Evolutionary conservation across 73 alveolate species (phyloP).

Genomic region (Paramecium bursaria): DNA sequence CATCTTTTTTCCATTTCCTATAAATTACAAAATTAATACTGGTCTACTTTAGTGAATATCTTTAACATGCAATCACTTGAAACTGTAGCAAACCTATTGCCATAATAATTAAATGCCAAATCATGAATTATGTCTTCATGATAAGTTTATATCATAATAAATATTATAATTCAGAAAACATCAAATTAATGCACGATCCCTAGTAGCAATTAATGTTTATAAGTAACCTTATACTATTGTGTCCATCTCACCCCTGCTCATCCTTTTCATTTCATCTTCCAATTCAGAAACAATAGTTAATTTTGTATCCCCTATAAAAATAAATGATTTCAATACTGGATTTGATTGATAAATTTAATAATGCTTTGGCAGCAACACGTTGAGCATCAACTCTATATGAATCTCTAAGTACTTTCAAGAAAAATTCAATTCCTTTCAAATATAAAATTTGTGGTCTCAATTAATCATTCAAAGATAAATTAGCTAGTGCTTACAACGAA

Average conservation of each 20-base stretch:
- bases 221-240: conserved; percentile 85
- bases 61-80: conserved; percentile 8
- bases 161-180: too few relatives aligned
- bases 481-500: conserved; percentile 78
- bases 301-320: conserved; percentile 77
- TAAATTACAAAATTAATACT: too few relatives aligned
- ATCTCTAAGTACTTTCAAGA: conserved; percentile 74
- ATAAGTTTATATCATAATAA: conserved; percentile 25
- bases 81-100: conserved; percentile 34
- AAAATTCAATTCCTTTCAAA: conserved; percentile 80
- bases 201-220: conserved; percentile 75
- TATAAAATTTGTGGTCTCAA: conserved; percentile 80
- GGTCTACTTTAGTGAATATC: neutral
- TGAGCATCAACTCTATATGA: conserved; percentile 76
- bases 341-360: conserved; percentile 79
- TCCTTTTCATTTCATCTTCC: conserved; percentile 80
- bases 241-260: conserved; percentile 83
- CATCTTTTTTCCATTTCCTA: neutral
- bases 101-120: conserved; percentile 8
- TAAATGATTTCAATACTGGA: conserved; percentile 3
- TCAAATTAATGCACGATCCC: too few relatives aligned
- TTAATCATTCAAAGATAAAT: conserved; percentile 84
- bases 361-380: conserved; percentile 86
- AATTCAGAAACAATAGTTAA: conserved; percentile 80
- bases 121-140: conserved; percentile 43